These are phyloP conservation scores for Arabidopsis arenosa DNA, from an alignment of 345 rosid species.

Conservation along the genomic window DNA sequence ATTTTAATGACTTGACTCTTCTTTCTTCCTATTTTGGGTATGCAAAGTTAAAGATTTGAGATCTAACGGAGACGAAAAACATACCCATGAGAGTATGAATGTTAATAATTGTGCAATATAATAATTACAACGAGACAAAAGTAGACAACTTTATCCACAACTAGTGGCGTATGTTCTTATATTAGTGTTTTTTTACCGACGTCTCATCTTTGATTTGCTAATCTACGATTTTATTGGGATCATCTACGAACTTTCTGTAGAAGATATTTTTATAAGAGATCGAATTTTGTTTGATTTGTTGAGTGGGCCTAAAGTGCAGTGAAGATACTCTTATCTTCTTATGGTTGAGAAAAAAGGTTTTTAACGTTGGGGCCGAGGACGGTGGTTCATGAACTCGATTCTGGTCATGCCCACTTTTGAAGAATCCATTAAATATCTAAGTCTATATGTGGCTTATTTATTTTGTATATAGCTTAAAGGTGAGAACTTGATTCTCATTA, in stretches of 20 bases:
- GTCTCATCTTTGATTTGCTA: conserved; percentile 17
- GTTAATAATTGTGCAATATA: conserved; percentile 30
- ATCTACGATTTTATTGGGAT: conserved; percentile 20
- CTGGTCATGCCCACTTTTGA: conserved; percentile 37
- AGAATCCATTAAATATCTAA: conserved; percentile 21
- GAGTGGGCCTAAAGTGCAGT: conserved; percentile 25
- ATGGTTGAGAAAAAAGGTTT: not conserved
- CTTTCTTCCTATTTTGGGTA: conserved; percentile 32
- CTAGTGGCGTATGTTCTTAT: conserved; percentile 37
- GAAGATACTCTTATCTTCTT: conserved; percentile 13
- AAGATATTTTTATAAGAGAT: conserved; percentile 30
- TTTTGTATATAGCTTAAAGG: not conserved
- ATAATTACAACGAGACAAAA: conserved; percentile 35
- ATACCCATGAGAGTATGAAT: conserved; percentile 23
- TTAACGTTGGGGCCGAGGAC: conserved; percentile 21
- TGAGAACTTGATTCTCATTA: conserved; percentile 24
- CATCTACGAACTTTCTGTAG: not conserved
- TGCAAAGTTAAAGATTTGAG: conserved; percentile 34
- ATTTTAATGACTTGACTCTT: conserved; percentile 7
- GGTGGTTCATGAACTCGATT: conserved; percentile 40
- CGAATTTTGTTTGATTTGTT: not conserved
- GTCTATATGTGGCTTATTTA: not conserved
- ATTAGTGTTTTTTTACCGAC: conserved; percentile 13
- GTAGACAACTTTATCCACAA: conserved; percentile 39
- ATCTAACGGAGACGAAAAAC: conserved; percentile 35